These are phyloP conservation scores for Skeletonema marinoi DNA, from an alignment of 108 stramenopile genomes.

Conservation along the genomic window DNA sequence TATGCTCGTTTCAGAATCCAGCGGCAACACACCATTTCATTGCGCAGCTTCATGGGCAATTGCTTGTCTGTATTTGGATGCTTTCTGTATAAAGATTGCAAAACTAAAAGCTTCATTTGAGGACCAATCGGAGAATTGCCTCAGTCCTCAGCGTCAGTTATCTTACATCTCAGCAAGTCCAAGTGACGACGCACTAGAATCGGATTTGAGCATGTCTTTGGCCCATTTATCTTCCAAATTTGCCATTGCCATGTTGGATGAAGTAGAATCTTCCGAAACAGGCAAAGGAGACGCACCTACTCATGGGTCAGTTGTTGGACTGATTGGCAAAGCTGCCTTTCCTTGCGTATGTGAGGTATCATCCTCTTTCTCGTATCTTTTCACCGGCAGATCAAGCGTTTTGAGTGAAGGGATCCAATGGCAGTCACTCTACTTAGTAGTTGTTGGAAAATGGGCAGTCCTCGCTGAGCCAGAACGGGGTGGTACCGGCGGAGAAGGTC, in stretches of 20 bases:
- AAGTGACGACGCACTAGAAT: background rate
- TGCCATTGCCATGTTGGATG: slow-evolving; percentile 42
- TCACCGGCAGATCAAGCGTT: slow-evolving; percentile 66
- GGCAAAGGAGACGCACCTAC: slow-evolving; percentile 6
- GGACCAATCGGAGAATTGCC: slow-evolving; percentile 2
- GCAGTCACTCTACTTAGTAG: slow-evolving; percentile 86
- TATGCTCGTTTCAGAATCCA: slow-evolving; percentile 25
- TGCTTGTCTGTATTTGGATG: slow-evolving; percentile 41
- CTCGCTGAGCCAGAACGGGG: slow-evolving; percentile 72
- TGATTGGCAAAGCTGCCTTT: slow-evolving; percentile 68
- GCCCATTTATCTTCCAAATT: slow-evolving; percentile 44
- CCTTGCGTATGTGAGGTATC: slow-evolving; percentile 89
- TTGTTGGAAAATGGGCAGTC: slow-evolving; percentile 63
- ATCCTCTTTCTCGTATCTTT: slow-evolving; percentile 52
- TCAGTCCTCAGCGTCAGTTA: slow-evolving; percentile 1
- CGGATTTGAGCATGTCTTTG: slow-evolving; percentile 9
- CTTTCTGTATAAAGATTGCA: slow-evolving; percentile 34
- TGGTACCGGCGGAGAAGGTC: slow-evolving; percentile 64
- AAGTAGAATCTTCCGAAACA: slow-evolving; percentile 24
- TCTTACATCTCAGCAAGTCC: slow-evolving; percentile 9
- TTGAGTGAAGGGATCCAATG: slow-evolving; percentile 82
- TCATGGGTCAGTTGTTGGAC: slow-evolving; percentile 60
- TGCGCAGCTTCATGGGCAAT: slow-evolving; percentile 49
- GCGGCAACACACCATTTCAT: slow-evolving; percentile 35
- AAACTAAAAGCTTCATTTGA: slow-evolving; percentile 18